These are phyloP conservation scores for Epichloe coenophiala DNA, from an alignment of 2,329 filamentous ascomycete genomes.

Conservation along the genomic window DNA sequence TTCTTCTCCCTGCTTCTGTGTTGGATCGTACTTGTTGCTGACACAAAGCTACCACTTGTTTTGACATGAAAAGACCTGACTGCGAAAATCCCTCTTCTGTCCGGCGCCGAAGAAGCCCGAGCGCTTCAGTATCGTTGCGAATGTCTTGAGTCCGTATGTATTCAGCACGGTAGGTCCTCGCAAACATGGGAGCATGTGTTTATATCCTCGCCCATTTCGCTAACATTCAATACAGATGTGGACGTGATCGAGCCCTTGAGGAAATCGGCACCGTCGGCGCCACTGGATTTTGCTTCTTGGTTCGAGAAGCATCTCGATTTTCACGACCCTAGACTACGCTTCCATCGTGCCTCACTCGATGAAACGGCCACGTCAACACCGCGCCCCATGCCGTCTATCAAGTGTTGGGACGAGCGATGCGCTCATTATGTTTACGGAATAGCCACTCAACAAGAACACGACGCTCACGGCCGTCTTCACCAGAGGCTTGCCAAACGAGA, in stretches of 20 bases:
- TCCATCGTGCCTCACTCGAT: conserved; percentile 1
- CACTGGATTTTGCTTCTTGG: conserved; percentile 36
- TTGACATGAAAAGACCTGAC: conserved; percentile 12
- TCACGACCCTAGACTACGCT: conserved; percentile 33
- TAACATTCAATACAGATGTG: conserved; percentile 12
- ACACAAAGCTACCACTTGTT: neutral
- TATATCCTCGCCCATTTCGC: neutral
- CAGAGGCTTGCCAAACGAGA: conserved; percentile 26
- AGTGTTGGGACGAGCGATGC: conserved; percentile 42
- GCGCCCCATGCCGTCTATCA: conserved; percentile 24
- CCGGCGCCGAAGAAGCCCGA: conserved; percentile 43
- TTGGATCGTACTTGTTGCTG: conserved; percentile 1
- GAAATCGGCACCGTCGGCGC: conserved; percentile 20
- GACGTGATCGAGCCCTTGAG: conserved; percentile 19
- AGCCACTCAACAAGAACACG: conserved; percentile 33
- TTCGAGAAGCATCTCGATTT: conserved; percentile 36
- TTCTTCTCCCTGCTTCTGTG: neutral
- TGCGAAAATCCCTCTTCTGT: conserved; percentile 29
- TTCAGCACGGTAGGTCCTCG: conserved; percentile 21
- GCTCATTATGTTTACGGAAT: conserved; percentile 47
- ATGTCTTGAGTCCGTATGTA: conserved; percentile 39
- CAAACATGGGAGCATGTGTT: neutral
- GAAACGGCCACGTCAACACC: neutral
- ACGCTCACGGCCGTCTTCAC: conserved; percentile 36
- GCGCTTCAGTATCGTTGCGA: conserved; percentile 45